Conservation (phyloP, 768 basidiomycete genomes). For the Coprinopsis strossmayeri region DNA sequence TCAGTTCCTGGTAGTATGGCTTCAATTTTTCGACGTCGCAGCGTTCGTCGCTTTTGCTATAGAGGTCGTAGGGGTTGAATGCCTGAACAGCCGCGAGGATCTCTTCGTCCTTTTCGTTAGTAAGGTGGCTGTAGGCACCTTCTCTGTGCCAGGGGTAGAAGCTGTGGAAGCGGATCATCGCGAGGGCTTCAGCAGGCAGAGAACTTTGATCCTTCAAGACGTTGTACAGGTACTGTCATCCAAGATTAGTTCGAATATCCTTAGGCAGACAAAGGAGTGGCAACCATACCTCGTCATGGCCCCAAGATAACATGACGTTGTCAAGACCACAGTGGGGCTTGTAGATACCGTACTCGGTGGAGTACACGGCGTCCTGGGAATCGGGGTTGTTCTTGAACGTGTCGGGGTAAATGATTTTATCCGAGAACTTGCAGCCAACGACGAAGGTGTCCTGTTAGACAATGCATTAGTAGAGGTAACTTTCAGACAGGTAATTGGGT, state of each 20-base stretch:
- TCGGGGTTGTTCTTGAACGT: conserved; percentile 76
- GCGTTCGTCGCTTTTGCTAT: conserved; percentile 79
- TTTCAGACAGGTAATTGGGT: not conserved
- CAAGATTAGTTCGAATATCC: too few species aligned
- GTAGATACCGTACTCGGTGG: conserved; percentile 71
- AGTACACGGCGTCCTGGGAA: conserved; percentile 54
- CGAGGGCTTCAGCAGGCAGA: conserved; percentile 74
- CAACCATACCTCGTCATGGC: conserved; percentile 90
- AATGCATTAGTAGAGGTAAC: conserved; percentile 12
- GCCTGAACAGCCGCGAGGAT: conserved; percentile 70
- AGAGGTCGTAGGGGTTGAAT: conserved; percentile 94
- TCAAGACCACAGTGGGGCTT: conserved; percentile 74
- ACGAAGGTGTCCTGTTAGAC: conserved; percentile 45
- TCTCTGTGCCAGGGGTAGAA: conserved; percentile 97
- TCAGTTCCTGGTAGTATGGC: conserved; percentile 80
- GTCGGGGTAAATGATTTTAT: conserved; percentile 76
- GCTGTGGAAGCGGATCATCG: conserved; percentile 93
- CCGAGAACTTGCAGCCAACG: conserved; percentile 82
- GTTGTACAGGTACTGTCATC: conserved; percentile 70
- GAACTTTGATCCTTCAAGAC: conserved; percentile 78
- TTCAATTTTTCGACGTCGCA: conserved; percentile 55
- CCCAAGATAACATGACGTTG: conserved; percentile 86
- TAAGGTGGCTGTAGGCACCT: conserved; percentile 75
- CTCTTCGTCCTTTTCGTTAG: conserved; percentile 59
- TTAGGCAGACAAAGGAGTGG: too few species aligned